phyloP scores from a whole-genome alignment of 495 filamentous ascomycete species.

The Penicillium bialowiezense region DNA sequence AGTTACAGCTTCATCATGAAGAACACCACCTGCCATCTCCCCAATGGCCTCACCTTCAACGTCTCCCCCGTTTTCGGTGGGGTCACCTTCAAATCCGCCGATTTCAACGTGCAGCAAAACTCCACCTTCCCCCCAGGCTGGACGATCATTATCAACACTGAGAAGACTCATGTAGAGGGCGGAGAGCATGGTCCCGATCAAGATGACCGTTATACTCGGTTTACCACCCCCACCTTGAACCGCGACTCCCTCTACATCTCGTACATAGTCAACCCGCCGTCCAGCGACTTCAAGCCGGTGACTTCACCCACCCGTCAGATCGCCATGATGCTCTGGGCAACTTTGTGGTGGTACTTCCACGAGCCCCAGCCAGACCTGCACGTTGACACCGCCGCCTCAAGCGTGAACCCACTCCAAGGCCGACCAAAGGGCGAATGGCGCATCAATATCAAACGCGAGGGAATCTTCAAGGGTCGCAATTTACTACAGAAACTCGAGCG shows the following conservation, averaged over 20 bases:
- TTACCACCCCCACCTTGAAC: slow-evolving; percentile 66
- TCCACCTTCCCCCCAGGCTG: slow-evolving; percentile 79
- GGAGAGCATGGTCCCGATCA: slow-evolving; percentile 15
- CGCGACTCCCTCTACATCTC: slow-evolving; percentile 86
- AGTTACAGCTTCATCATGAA: slow-evolving; percentile 23
- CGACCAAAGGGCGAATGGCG: slow-evolving; percentile 84
- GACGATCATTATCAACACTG: slow-evolving; percentile 79
- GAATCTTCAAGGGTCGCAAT: slow-evolving; percentile 77
- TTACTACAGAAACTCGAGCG: slow-evolving; percentile 87
- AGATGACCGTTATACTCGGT: slow-evolving; percentile 45
- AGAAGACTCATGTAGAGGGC: slow-evolving; percentile 41
- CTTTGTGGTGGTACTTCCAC: slow-evolving; percentile 96
- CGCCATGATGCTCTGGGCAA: slow-evolving; percentile 95
- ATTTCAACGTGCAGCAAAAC: slow-evolving; percentile 58
- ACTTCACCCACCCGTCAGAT: slow-evolving; percentile 80
- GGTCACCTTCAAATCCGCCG: slow-evolving; percentile 80
- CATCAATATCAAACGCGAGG: slow-evolving; percentile 79
- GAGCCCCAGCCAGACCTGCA: slow-evolving; percentile 48
- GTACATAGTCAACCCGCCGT: slow-evolving; percentile 80
- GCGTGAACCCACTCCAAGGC: slow-evolving; percentile 61
- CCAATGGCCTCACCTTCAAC: slow-evolving; percentile 80
- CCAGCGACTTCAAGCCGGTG: slow-evolving; percentile 71
- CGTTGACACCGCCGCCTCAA: slow-evolving; percentile 59
- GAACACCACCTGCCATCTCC: slow-evolving; percentile 55
- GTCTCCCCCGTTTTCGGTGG: slow-evolving; percentile 84